Base-by-base conservation (phyloP, 2,329 filamentous ascomycete species). In the Epichloe hybrida region DNA sequence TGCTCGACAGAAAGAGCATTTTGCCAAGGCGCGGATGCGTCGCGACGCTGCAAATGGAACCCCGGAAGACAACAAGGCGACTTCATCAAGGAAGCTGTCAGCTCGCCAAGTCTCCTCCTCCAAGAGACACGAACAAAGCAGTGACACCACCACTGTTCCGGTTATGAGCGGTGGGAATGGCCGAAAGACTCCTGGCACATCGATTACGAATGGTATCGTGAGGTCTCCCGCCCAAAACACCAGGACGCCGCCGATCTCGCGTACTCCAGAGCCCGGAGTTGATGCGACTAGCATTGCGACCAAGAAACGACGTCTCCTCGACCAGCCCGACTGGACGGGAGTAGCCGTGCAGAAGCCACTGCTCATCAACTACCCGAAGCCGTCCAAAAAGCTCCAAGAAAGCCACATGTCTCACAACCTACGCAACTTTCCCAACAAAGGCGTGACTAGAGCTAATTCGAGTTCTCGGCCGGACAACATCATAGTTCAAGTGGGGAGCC, bases 1-100 rank as follows among this genome's bases (percentile, higher is more conserved):
- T 17, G 58, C 61, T 20, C 65, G 62, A 15, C 69, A 72, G 54
- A 66, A 63, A 43, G 55, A 65, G 49, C 64, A 66, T 49, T 71
- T 71, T 54, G 67, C 68, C 17, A 67, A 63, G 50, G 61, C 60
- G 4, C 65, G 65, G 11, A 55, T 55, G 48, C 56, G 31, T 17
- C 46, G 51, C n/a, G 47, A 27, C 15, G 27, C 48, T 31, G 48
- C 48, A 4, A 48, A 44, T 31, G 40, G 8, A 15, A 31, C 15
- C 11, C 12, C 27, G 20, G 41, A 31, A 31, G 21, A 34, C 36
- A 46, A 46, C 34, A 35, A 37, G 15, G 5, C 34, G 11, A 21
- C 15, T 38, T 17, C 48, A 44, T 38, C 35, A 5, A 31, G 35
- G 20, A 5, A 23, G 13, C 39, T 15, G n/a, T 35, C 39, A 23